Evolutionary conservation across 1,284 basidiomycete species (phyloP), one percentile per base, ranked within the genome.

Genomic region (Pascua sp.): DNA sequence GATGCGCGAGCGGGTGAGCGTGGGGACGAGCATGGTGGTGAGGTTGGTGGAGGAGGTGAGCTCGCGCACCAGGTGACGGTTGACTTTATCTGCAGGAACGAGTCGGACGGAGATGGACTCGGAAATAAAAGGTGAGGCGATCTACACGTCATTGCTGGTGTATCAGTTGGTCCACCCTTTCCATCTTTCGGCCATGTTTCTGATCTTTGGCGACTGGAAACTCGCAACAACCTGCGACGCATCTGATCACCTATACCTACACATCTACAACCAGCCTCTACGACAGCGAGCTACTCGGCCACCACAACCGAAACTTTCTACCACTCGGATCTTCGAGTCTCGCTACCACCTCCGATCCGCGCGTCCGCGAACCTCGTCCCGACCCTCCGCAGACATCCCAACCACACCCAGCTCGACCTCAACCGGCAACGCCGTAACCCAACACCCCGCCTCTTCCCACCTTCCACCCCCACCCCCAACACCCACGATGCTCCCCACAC

Each of bases 401-500:
- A 32, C 24, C 24, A 32, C 24, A 15, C 49, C 17, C 40, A 13
- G n/a, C 49, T 5, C 49, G 32, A 32, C 24, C 24, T 32, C 24
- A 7, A 32, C 24, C 24, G 24, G 15, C 45, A 36, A 10, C 17
- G 16, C 24, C 17, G 44, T 11, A 40, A 58, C 42, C 51, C 54
- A 36, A 18, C 59, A 18, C 43, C 51, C 16, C 38, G 49, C 37
- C 40, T 43, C n/a, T 37, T 57, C 18, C 11, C 51, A 12, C 24
- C 24, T 7, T 7, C 24, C 24, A 32, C 24, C 4, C 24, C 44
- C 55, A 8, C 16, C 50, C 24, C 17, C 54, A 17, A 5, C 32
- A 11, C 46, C 42, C 53, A 52, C 45, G 11, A 62, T 60, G 63
- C 40, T 59, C 53, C 55, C 55, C 16, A 40, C 57, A 24, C 56